These are phyloP conservation scores for Trichocomaceae sp. DNA, from an alignment of 2,329 filamentous ascomycete species.

Conservation along the genomic window DNA sequence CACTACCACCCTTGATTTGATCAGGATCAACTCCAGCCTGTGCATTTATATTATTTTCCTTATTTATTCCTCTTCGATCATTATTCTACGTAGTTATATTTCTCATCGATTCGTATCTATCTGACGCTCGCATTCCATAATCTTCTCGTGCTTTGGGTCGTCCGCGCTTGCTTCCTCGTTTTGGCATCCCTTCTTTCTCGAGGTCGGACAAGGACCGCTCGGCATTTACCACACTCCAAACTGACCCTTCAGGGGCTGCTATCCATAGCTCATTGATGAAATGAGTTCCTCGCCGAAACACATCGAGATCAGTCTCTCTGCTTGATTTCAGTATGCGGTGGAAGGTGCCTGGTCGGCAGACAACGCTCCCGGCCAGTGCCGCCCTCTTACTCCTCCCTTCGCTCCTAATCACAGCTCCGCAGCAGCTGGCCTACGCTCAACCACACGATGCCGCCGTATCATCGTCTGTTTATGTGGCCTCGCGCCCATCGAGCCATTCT, in stretches of 20 bases:
- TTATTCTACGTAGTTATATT: not conserved
- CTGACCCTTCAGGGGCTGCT: not conserved
- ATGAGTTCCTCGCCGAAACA: constrained; percentile 13
- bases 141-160: not conserved
- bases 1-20: not conserved
- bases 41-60: not conserved
- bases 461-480: constrained; percentile 8
- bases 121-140: not conserved
- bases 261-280: constrained; percentile 4
- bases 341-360: constrained; percentile 56
- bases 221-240: not conserved
- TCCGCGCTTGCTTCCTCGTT: not conserved
- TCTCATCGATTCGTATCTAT: not conserved
- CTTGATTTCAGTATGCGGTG: constrained; percentile 50
- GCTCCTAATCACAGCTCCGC: constrained; percentile 52
- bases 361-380: constrained; percentile 50
- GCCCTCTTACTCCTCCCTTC: constrained; percentile 55
- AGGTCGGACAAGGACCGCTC: not conserved
- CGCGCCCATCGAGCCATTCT: constrained; percentile 19
- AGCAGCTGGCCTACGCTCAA: constrained; percentile 48
- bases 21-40: not conserved
- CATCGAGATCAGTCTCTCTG: constrained; percentile 13
- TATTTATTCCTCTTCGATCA: not conserved
- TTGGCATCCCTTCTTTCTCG: not conserved
- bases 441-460: constrained; percentile 11